Base-by-base conservation (phyloP, 495 filamentous ascomycete species). In the Penicillium riverlandense region DNA sequence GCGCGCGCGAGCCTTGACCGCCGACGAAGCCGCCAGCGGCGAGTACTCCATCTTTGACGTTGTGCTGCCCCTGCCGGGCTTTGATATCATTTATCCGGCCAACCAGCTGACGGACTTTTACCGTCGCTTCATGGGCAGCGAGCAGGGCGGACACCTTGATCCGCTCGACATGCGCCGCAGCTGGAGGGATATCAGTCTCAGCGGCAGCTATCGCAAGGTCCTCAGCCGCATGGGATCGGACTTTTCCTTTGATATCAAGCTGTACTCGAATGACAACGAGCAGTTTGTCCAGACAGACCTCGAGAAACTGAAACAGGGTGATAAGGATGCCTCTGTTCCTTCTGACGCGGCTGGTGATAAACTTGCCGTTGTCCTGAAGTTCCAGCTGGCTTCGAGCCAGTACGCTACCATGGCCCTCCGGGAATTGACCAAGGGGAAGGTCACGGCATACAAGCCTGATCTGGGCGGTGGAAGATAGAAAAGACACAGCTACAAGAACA, bases 371-470 rank as follows among this genome's bases (percentile, higher is more conserved):
- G 73, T 96, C 10, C 57, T 97, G 43, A 95, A 84, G 61, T 81
- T 98, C 62, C 81, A 90, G 59, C 71, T 98, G 13, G 83, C 82
- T 15, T 78, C 80, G 1, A 91, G 88, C 61, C 87, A 90, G 59
- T 98, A 97, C 58, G 92, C 92, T 0, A 98, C 94, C 2, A 85
- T 98, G 76, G 92, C 88, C 8, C 70, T 98, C 49, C 74, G 92
- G 35, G 92, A 98, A 71, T 66, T 98, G 55, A 84, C 82, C 71
- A 85, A 80, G 58, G 84, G 83, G 2, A 79, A 76, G 31, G 72
- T 82, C 4, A 68, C 63, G 49, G 67, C 73, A 0, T 88, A 77
- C 56, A 78, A 84, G 61, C 78, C 84, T 6, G 85, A 88, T 37
- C 81, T 75, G 54, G 67, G 71, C 11, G 63, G 63, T 15, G 69